These are phyloP conservation scores for Dacryopinax spathularia DNA, from an alignment of 768 basidiomycete species.

Conservation along the genomic window DNA sequence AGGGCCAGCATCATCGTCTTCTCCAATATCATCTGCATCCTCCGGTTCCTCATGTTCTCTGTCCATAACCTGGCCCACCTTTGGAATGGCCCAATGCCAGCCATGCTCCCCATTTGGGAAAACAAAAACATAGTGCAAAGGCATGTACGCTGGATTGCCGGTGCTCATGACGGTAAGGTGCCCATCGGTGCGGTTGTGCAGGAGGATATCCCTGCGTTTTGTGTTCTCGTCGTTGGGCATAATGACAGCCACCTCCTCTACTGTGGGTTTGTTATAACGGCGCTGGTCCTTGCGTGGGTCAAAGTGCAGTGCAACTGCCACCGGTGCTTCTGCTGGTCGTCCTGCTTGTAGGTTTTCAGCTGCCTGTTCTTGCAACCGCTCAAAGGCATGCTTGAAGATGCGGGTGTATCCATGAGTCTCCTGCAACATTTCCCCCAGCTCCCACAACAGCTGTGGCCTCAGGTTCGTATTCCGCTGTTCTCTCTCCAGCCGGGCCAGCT, in stretches of 20 bases:
- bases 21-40: no score
- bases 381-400: background rate
- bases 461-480: background rate
- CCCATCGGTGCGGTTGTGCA: conserved; percentile 18
- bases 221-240: conserved; percentile 21
- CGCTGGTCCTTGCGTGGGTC: conserved; percentile 19
- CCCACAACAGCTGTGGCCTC: background rate
- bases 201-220: conserved; percentile 25
- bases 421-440: background rate
- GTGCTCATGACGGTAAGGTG: conserved; percentile 25
- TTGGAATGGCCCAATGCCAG: no score
- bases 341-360: background rate
- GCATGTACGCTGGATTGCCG: conserved; percentile 23
- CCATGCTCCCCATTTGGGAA: no score
- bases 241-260: conserved; percentile 32
- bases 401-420: background rate
- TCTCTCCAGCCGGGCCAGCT: background rate
- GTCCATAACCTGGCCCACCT: conserved; percentile 28
- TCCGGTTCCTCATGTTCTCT: no score
- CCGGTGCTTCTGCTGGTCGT: background rate
- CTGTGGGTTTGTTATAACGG: conserved; percentile 33
- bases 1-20: no score
- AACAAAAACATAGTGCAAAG: conserved; percentile 33
- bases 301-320: conserved; percentile 4
- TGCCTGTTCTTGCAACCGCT: background rate